Evolutionary conservation across 2,329 filamentous ascomycete species (phyloP).

Genomic region (Trichoderma sp.): DNA sequence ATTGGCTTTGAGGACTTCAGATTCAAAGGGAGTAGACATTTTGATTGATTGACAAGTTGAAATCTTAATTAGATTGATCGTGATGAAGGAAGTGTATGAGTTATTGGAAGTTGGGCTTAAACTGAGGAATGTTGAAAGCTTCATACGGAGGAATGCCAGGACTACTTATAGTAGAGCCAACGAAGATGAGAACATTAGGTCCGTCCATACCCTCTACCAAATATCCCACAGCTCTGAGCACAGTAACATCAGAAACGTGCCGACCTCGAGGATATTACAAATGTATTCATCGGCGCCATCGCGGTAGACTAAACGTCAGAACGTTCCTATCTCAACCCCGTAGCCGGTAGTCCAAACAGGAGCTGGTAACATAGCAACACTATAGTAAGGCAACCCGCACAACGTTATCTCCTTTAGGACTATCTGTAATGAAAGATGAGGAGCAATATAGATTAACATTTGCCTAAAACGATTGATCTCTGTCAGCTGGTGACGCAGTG

Average conservation of each 20-base stretch:
- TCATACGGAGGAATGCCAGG: background rate
- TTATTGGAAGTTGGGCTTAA: background rate
- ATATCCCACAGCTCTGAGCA: too few relatives aligned
- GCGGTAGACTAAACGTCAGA: background rate
- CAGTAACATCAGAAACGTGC: background rate
- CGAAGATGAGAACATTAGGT: background rate
- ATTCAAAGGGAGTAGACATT: conserved; percentile 2
- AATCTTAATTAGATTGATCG: too few relatives aligned
- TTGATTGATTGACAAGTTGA: background rate
- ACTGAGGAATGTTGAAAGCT: background rate
- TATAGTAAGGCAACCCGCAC: background rate
- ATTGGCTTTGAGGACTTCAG: background rate
- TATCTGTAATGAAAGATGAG: background rate
- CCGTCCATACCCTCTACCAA: background rate
- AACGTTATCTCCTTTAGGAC: background rate
- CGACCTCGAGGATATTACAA: background rate
- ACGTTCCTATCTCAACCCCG: background rate
- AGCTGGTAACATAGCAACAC: background rate
- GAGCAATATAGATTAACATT: background rate
- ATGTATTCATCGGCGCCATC: background rate
- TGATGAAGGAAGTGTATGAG: background rate
- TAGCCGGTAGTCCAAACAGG: background rate
- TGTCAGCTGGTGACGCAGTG: background rate
- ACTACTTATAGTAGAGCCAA: conserved; percentile 4
- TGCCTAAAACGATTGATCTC: background rate